phyloP scores from a whole-genome alignment of 805 yeast species.

The Saccharomycopsis guyanensis region DNA sequence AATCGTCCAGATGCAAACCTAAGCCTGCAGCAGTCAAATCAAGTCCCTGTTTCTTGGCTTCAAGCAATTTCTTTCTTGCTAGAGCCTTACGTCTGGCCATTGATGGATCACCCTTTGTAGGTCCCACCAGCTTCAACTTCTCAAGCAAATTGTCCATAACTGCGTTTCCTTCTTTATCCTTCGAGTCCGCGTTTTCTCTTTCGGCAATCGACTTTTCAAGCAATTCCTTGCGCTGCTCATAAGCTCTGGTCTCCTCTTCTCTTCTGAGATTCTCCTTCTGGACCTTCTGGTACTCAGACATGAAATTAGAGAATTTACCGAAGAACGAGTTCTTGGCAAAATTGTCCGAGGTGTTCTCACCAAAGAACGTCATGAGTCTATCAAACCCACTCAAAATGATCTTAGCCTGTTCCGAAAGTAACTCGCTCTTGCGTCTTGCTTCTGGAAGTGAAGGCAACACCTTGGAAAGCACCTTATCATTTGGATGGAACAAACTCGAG shows the following conservation, averaged over 20 bases:
- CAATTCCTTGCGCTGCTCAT: constrained; percentile 68
- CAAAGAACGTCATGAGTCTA: constrained; percentile 71
- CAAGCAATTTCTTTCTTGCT: constrained; percentile 56
- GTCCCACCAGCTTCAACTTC: constrained; percentile 51
- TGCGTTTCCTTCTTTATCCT: constrained; percentile 10
- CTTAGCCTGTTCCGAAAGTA: constrained; percentile 55
- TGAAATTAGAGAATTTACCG: constrained; percentile 70
- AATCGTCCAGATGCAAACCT: constrained; percentile 7
- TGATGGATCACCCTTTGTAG: constrained; percentile 54
- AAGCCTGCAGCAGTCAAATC: constrained; percentile 16
- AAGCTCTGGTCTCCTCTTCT: constrained; percentile 74
- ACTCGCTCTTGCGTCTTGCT: constrained; percentile 63
- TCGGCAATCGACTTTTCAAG: constrained; percentile 31
- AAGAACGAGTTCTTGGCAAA: constrained; percentile 65
- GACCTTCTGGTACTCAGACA: constrained; percentile 71
- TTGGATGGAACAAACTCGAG: constrained; percentile 70
- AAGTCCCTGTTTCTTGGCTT: constrained; percentile 27
- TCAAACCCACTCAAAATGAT: constrained; percentile 59
- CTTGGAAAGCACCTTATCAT: constrained; percentile 58
- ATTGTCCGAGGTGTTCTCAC: constrained; percentile 77
- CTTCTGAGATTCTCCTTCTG: constrained; percentile 66
- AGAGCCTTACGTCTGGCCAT: constrained; percentile 66
- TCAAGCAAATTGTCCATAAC: constrained; percentile 85
- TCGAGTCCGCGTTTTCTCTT: not conserved
- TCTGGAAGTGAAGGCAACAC: constrained; percentile 63